Evolutionary conservation across 2,329 filamentous ascomycete species (phyloP), one percentile per base, ranked within the genome.

Genomic region (Colletotrichum graminicola): DNA sequence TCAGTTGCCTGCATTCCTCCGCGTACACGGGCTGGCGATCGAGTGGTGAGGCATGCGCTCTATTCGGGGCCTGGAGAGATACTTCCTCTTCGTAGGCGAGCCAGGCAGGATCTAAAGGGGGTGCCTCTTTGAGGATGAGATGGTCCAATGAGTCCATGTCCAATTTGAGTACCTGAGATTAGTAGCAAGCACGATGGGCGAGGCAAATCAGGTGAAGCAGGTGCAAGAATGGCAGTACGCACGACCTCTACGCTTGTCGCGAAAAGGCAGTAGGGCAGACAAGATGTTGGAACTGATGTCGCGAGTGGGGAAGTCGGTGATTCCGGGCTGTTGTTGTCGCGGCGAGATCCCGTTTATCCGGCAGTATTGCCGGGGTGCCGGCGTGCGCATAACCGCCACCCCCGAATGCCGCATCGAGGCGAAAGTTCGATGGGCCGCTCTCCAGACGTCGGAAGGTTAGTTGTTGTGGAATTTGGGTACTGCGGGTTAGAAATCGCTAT

Each of bases 91-190:
- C 83, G 73, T 81, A 78, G 32, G 77, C 76, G 11, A 83, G 68
- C 83, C 84, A 86, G 54, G 76, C 79, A 23, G 79, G 78, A 72
- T 85, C 77, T 10, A 84, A 74, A 3, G 79, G 79, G 10, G 84
- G 84, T 4, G 65, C 57, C 41, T 62, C 36, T 5, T 34, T 32
- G 45, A 73, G 62, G 14, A 73, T 51, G 36, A 73, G 54, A 29
- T 63, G 36, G 12, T 43, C 23, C 26, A 73, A 29, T 10, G 34
- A 39, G 45, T 47, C 55, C 72, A 72, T 73, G 12, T 1, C 14
- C 14, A 26, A 16, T 21, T 21, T 49, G 23, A 8, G 32, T 21
- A 23, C 29, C 3, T 21, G 32, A 23, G 45, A 10, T 52, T 6
- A 12, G 32, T 21, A 12, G 36, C 23, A n/a, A 18, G 32, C 36